Evolutionary conservation across 441 rosid genomes (phyloP), one percentile per base, ranked within the genome.

Genomic region (Erysimum cheiri): DNA sequence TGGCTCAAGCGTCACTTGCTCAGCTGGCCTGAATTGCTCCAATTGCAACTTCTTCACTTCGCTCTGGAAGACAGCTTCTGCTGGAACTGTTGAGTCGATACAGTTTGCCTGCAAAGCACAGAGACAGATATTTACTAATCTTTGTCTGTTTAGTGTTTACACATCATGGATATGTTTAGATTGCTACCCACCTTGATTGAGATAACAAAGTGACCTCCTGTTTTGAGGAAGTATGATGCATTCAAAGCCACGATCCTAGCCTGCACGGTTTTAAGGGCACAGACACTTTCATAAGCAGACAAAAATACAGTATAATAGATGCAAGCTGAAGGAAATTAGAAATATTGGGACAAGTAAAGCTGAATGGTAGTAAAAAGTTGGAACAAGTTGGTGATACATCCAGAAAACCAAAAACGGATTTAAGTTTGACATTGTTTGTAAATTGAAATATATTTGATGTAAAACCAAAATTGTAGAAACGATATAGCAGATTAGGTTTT

Each of bases 1-100:
- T 4, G 98, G 98, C 87, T 94, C 99, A 1, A 94, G 94, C 5
- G 99, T 94, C 7, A 94, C 99, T 77, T 94, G 98, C 53, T 94
- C 99, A 0, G 75, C 70, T 5, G 99, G 99, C 76, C 79, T 90
- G 86, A 94, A 90, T 71, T 92, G 97, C 29, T 92, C 97, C 53
- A 76, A 82, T 50, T 81, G 85, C 74, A 92, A 77, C 82, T 88
- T 90, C 87, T 86, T 92, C 70, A 94, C 99, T 80, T 92, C 99
- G 5, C 77, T 85, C 35, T 85, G 87, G 61, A 94, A 94, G 13
- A 94, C 99, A 0, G 84, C 89, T 78, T 92, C 98, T 0, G 98
- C 94, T n/a, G 97, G 88, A 3, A 88, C 96, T 0, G 99, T 94
- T 4, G 99, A 94, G 70, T 94, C 98, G 0, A 94, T 90, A 80